These are phyloP conservation scores for Teratosphaeria gauchensis DNA, from an alignment of 2,329 filamentous ascomycete genomes.

Conservation along the genomic window DNA sequence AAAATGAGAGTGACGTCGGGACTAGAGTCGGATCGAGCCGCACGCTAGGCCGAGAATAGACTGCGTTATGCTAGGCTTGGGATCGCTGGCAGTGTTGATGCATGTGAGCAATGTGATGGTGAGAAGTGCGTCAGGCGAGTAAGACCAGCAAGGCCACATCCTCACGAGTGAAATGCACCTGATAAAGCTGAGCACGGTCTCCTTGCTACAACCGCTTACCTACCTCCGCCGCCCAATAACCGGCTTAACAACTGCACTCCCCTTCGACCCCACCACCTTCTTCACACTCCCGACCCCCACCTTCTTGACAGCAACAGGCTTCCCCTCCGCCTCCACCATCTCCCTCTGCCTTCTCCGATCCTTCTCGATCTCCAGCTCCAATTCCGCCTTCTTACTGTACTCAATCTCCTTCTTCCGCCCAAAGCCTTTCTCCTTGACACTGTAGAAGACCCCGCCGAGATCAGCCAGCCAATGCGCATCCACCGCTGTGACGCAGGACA, in stretches of 20 bases:
- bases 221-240: slow-evolving; percentile 9
- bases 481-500: slow-evolving; percentile 91
- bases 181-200: too few species aligned
- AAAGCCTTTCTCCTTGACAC: slow-evolving; percentile 89
- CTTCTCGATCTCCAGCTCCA: slow-evolving; percentile 19
- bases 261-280: slow-evolving; percentile 11
- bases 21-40: background rate
- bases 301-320: slow-evolving; percentile 6
- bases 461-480: slow-evolving; percentile 97
- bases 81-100: too few species aligned
- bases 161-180: too few species aligned
- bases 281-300: slow-evolving; percentile 7
- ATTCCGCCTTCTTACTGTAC: slow-evolving; percentile 21
- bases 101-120: too few species aligned
- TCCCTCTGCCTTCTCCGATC: slow-evolving; percentile 16
- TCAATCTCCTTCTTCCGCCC: slow-evolving; percentile 21
- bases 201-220: too few species aligned
- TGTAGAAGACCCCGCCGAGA: slow-evolving; percentile 93
- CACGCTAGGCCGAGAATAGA: too few species aligned
- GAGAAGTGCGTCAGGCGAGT: too few species aligned
- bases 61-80: too few species aligned
- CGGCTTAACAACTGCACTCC: slow-evolving; percentile 23
- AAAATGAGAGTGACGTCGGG: background rate
- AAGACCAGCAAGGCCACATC: too few species aligned
- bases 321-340: slow-evolving; percentile 10